Conservation (phyloP, 768 basidiomycete species). For the Grammothele lineata region DNA sequence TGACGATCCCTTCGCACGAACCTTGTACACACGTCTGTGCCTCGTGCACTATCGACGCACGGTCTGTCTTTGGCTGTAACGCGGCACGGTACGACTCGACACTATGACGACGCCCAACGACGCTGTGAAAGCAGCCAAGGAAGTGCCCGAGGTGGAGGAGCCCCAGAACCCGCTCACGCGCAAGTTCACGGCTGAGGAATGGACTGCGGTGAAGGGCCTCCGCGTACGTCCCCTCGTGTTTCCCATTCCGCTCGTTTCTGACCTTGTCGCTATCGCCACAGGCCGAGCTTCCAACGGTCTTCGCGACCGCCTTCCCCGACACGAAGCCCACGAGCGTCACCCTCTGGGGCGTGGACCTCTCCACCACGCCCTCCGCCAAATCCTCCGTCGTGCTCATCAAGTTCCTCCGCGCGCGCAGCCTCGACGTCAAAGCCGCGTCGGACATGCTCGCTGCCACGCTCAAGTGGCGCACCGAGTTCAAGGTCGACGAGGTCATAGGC, state of each 20-base stretch:
- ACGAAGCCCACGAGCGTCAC: constrained; percentile 47
- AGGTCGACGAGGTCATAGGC: constrained; percentile 53
- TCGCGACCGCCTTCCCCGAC: constrained; percentile 59
- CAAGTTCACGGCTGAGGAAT: constrained; percentile 68
- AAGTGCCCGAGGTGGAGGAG: constrained; percentile 35
- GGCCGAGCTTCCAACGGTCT: constrained; percentile 44
- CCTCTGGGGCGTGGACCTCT: constrained; percentile 69
- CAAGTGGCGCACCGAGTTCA: constrained; percentile 69
- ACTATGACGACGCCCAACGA: too few species aligned
- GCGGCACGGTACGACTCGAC: too few species aligned
- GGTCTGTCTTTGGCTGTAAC: too few species aligned
- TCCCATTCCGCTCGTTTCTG: not conserved
- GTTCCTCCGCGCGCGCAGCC: constrained; percentile 2
- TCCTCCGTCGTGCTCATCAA: constrained; percentile 53
- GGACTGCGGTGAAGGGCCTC: constrained; percentile 64
- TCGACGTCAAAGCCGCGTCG: not conserved
- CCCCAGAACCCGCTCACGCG: constrained; percentile 67
- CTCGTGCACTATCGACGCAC: too few species aligned
- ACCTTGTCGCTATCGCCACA: constrained; percentile 20
- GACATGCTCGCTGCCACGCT: constrained; percentile 46
- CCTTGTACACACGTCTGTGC: not conserved
- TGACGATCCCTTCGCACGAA: not conserved
- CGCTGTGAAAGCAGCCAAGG: not conserved
- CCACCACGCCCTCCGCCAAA: constrained; percentile 45
- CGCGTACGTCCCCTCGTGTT: constrained; percentile 40